Percentiles rank a stretch among this genome's conserved stretches.
Evolutionary conservation across 306 rosid species (phyloP).

Genomic region (Myrica gale): DNA sequence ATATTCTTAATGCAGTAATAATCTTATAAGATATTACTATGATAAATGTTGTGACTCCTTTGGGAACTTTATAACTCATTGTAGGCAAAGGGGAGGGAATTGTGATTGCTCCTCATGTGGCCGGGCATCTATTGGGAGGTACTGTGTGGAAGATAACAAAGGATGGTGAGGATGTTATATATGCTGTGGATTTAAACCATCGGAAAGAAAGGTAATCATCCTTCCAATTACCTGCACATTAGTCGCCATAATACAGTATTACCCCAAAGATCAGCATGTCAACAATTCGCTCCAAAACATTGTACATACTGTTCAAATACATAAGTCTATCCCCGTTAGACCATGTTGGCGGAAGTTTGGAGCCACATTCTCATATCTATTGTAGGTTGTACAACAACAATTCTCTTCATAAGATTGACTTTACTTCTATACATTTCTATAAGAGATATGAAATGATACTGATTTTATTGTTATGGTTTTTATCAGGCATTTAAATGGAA

Average conservation of each 20-base stretch:
- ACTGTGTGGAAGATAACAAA: conserved; percentile 92
- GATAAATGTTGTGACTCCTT: neutral
- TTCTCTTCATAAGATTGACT: conserved; percentile 2
- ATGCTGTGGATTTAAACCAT: conserved; percentile 97
- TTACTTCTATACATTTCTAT: neutral
- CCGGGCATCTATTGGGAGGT: conserved; percentile 98
- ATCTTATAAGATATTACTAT: neutral
- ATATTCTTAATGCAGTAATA: neutral
- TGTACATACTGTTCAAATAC: neutral
- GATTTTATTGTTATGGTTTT: conserved; percentile 43
- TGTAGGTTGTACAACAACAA: neutral
- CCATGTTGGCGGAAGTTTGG: neutral
- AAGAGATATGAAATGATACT: neutral
- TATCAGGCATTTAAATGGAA: conserved; percentile 94
- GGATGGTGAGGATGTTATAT: conserved; percentile 94
- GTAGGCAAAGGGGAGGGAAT: conserved; percentile 94
- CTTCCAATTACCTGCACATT: neutral
- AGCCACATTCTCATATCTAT: neutral
- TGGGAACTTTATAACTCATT: conserved; percentile 22
- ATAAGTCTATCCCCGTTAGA: neutral
- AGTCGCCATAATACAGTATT: neutral
- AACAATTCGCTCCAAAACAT: neutral
- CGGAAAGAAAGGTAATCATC: conserved; percentile 72
- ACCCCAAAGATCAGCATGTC: neutral
- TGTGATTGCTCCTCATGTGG: conserved; percentile 90